Conservation (phyloP, 2,329 filamentous ascomycete genomes). For the Alternaria sp. region DNA sequence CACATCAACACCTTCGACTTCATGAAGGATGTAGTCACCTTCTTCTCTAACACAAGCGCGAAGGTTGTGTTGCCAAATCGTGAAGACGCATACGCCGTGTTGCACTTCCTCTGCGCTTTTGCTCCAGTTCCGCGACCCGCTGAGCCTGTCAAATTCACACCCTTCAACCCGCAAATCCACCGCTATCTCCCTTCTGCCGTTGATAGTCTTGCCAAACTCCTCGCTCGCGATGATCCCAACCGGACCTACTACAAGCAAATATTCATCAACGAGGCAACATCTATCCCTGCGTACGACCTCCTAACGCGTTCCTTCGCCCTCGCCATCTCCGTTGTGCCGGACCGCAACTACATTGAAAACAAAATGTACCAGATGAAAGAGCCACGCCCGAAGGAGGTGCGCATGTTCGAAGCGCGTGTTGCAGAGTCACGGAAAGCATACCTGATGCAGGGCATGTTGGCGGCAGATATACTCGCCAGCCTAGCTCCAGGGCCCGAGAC, state of each 20-base stretch:
- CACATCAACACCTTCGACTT: constrained; percentile 89
- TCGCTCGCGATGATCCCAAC: constrained; percentile 94
- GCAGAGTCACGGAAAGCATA: constrained; percentile 86
- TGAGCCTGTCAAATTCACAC: constrained; percentile 70
- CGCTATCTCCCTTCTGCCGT: constrained; percentile 89
- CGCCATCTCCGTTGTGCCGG: constrained; percentile 83
- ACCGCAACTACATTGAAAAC: constrained; percentile 63
- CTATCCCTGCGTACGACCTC: constrained; percentile 74
- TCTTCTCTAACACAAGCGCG: constrained; percentile 87
- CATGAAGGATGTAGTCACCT: constrained; percentile 92
- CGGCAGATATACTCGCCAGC: constrained; percentile 84
- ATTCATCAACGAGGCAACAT: constrained; percentile 73
- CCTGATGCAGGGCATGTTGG: constrained; percentile 88
- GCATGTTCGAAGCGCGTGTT: constrained; percentile 61
- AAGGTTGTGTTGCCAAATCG: constrained; percentile 80
- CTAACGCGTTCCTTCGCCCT: constrained; percentile 87
- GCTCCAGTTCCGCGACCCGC: constrained; percentile 78
- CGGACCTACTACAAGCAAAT: constrained; percentile 82
- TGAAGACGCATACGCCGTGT: constrained; percentile 83
- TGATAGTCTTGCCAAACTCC: constrained; percentile 86
- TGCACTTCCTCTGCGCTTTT: constrained; percentile 91
- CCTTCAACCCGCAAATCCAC: constrained; percentile 81
- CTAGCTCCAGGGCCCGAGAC: constrained; percentile 75
- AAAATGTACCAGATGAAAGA: constrained; percentile 40
- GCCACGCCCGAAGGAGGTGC: constrained; percentile 54